Evolutionary conservation across 805 yeast species (phyloP), one percentile per base, ranked within the genome.

Genomic region (Pichia thaimueangensis): DNA sequence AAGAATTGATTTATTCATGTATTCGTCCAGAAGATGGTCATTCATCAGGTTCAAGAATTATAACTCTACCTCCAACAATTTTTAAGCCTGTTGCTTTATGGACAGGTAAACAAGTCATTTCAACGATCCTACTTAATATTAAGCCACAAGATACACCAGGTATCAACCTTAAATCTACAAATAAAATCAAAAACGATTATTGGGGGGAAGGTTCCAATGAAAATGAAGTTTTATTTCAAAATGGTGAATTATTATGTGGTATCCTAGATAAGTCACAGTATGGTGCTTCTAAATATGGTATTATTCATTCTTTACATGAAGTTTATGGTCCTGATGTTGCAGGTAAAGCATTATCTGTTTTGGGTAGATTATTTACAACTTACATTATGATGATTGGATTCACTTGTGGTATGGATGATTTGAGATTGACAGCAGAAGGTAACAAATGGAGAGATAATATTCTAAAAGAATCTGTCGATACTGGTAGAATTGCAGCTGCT

Each of bases 381-480:
- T 93, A 87, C 64, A 88, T 83, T 57, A 89, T 83, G 76, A 74
- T 79, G 69, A 84, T 86, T 45, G 97, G 96, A 1, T 86, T 93
- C 60, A 93, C 98, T 7, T 93, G 99, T 80, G 98, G 99, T 75
- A 94, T 93, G 98, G 99, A 93, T 63, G 99, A 93, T 69, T 73
- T 93, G 63, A 78, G 95, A 61, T 74, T 94, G 53, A 93, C 97
- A 19, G 76, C 64, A 3, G 95, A 86, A 54, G 99, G 99, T 60
- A 89, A 94, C 62, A 58, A 71, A 47, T 81, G 94, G 91, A 80
- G 99, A 71, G 67, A 68, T 12, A 94, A 87, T 47, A 85, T 93
- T 48, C 73, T 94, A 62, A 68, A 76, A 52, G 80, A 80, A 46
- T 80, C 94, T 21, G 75, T 74, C 40, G 94, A 84, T 55, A 81